Conservation (phyloP, 2,329 filamentous ascomycete genomes). For the Raffaelea ambrosiae region DNA sequence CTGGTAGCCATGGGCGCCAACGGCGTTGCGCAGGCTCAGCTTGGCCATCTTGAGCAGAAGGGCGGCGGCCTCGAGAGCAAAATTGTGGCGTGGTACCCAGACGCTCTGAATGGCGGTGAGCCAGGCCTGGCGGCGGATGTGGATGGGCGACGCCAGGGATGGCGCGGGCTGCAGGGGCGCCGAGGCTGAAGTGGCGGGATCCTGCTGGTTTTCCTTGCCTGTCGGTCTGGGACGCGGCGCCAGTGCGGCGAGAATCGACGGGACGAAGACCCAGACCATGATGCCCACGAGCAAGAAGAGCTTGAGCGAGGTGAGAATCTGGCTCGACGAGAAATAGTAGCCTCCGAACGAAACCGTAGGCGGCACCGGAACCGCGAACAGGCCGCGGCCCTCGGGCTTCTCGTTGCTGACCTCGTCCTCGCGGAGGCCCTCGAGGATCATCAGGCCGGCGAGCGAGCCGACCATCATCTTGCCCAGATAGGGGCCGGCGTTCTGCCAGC, state of each 20-base stretch:
- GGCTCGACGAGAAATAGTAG: conserved; percentile 36
- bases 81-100: conserved; percentile 81
- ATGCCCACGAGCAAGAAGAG: conserved; percentile 43
- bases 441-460: conserved; percentile 81
- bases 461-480: conserved; percentile 79
- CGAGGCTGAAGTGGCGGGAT: not conserved
- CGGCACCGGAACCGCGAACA: conserved; percentile 42
- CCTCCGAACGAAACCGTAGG: conserved; percentile 45
- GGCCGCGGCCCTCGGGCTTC: conserved; percentile 54
- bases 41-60: conserved; percentile 73
- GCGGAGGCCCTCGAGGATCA: conserved; percentile 77
- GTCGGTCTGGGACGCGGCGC: conserved; percentile 46
- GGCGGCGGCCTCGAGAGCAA: conserved; percentile 76
- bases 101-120: conserved; percentile 87
- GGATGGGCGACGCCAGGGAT: conserved; percentile 71
- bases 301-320: conserved; percentile 43
- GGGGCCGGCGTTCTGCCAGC: conserved; percentile 45
- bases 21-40: conserved; percentile 67
- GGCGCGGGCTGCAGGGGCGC: conserved; percentile 45
- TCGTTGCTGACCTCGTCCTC: conserved; percentile 59
- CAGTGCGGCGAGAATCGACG: conserved; percentile 45
- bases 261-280: conserved; percentile 46
- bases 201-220: conserved; percentile 22
- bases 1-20: conserved; percentile 71
- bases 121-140: conserved; percentile 84